phyloP scores from a whole-genome alignment of 192 early-diverging fungal species.

The Podila verticillata region DNA sequence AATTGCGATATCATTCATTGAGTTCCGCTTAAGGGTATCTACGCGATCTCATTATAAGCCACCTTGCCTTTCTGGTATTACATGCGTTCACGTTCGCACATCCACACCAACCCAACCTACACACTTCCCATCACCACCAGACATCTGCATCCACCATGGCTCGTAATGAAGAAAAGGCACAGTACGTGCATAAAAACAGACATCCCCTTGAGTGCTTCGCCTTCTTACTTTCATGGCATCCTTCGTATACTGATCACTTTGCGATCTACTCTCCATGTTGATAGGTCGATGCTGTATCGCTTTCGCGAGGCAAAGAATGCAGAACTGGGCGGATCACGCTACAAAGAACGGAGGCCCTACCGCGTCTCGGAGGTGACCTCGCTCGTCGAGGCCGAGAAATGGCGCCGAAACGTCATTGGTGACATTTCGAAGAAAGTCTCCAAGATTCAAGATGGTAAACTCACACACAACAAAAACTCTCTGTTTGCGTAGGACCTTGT shows the following conservation, averaged over 20 bases:
- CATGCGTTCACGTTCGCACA: too few relatives aligned
- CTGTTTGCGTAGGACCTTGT: too few relatives aligned
- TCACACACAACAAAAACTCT: too few relatives aligned
- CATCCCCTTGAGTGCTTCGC: constrained; percentile 1
- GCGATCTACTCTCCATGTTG: background rate
- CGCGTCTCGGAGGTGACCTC: constrained; percentile 75
- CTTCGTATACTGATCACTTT: background rate
- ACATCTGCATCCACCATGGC: constrained; percentile 65
- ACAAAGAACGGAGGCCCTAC: constrained; percentile 77
- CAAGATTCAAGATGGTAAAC: constrained; percentile 91
- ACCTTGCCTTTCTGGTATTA: too few relatives aligned
- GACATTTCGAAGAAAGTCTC: constrained; percentile 91
- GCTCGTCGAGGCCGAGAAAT: constrained; percentile 87
- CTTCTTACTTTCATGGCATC: background rate
- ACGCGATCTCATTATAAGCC: too few relatives aligned
- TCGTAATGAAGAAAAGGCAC: constrained; percentile 97
- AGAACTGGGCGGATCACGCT: constrained; percentile 75
- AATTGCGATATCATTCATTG: too few relatives aligned
- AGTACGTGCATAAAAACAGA: constrained; percentile 52
- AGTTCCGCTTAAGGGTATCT: too few relatives aligned
- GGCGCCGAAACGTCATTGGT: constrained; percentile 89
- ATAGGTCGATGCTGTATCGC: constrained; percentile 91
- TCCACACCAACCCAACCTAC: background rate
- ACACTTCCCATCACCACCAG: background rate
- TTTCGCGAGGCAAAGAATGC: constrained; percentile 94